Conservation (phyloP, 192 early-diverging fungal genomes). For the Coemansia sp. region DNA sequence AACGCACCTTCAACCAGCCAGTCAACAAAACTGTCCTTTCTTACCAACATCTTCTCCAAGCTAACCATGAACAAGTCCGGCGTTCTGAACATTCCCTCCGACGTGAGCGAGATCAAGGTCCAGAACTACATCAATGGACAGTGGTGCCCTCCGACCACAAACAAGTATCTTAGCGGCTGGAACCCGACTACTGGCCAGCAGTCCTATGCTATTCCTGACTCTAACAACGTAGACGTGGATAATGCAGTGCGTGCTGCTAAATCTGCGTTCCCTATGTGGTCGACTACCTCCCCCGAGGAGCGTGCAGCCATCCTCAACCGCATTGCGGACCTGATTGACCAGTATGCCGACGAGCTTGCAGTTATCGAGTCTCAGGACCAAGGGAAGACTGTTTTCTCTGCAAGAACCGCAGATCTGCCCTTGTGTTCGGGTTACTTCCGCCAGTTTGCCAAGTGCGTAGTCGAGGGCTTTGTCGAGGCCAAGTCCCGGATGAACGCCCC, state of each 20-base stretch:
- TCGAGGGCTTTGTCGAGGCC: conserved; percentile 61
- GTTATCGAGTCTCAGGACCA: conserved; percentile 72
- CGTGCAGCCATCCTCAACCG: conserved; percentile 60
- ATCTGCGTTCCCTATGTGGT: conserved; percentile 65
- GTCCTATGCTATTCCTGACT: conserved; percentile 63
- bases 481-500: conserved; percentile 10
- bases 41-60: background rate
- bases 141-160: conserved; percentile 57
- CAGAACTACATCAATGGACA: conserved; percentile 74
- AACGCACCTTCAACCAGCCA: background rate
- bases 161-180: conserved; percentile 59
- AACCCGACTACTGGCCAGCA: conserved; percentile 70
- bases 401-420: conserved; percentile 64
- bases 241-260: conserved; percentile 68
- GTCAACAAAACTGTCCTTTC: conserved; percentile 1
- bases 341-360: conserved; percentile 49
- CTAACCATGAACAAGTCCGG: background rate
- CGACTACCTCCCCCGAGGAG: conserved; percentile 40
- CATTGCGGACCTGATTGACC: conserved; percentile 63
- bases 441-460: conserved; percentile 73
- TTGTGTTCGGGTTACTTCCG: conserved; percentile 63
- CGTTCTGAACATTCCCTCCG: conserved; percentile 24
- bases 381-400: conserved; percentile 68
- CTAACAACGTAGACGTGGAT: conserved; percentile 61
- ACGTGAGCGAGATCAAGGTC: conserved; percentile 34